A percentile compares a stretch with the other conserved stretches of the same genome.
These are phyloP conservation scores for Lachancea dasiensis DNA, from an alignment of 805 yeast species.

Conservation along the genomic window DNA sequence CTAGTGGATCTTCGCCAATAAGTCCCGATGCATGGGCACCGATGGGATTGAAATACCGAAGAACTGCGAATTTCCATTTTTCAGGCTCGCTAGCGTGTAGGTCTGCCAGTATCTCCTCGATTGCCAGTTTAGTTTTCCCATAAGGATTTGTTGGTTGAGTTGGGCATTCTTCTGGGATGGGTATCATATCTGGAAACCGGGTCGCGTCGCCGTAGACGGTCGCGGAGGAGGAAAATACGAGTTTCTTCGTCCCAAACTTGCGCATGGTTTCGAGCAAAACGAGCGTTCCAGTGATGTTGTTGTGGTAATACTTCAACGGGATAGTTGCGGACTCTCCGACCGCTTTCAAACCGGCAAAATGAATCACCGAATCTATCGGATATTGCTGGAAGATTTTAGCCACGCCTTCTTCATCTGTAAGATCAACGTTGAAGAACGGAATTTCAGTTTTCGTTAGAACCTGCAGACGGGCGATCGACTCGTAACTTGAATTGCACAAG, in stretches of 20 bases:
- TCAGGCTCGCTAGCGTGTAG: conserved; percentile 38
- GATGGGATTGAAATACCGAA: conserved; percentile 78
- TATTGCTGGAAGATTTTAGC: conserved; percentile 42
- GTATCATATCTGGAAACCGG: conserved; percentile 63
- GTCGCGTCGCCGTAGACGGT: conserved; percentile 82
- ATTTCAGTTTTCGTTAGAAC: conserved; percentile 42
- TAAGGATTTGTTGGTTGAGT: conserved; percentile 72
- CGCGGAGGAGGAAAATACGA: conserved; percentile 75
- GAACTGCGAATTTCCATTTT: conserved; percentile 49
- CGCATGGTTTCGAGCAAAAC: conserved; percentile 50
- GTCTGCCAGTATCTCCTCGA: conserved; percentile 58
- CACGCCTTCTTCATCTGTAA: conserved; percentile 46
- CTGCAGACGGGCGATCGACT: conserved; percentile 59
- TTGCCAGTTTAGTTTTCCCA: conserved; percentile 63
- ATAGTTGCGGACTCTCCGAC: conserved; percentile 70
- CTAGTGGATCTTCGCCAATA: conserved; percentile 76
- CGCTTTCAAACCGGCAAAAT: conserved; percentile 79
- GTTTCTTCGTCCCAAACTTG: conserved; percentile 38
- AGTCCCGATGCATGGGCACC: conserved; percentile 82
- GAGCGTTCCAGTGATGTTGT: conserved; percentile 64
- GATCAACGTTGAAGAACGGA: conserved; percentile 53
- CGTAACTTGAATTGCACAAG: conserved; percentile 58
- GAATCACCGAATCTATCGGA: conserved; percentile 55
- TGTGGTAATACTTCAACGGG: conserved; percentile 63
- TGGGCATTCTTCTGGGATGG: conserved; percentile 75